A percentile compares a stretch with the other conserved stretches of the same genome.
Evolutionary conservation across 2,329 filamentous ascomycete genomes (phyloP).

Genomic region (Alternaria solani): DNA sequence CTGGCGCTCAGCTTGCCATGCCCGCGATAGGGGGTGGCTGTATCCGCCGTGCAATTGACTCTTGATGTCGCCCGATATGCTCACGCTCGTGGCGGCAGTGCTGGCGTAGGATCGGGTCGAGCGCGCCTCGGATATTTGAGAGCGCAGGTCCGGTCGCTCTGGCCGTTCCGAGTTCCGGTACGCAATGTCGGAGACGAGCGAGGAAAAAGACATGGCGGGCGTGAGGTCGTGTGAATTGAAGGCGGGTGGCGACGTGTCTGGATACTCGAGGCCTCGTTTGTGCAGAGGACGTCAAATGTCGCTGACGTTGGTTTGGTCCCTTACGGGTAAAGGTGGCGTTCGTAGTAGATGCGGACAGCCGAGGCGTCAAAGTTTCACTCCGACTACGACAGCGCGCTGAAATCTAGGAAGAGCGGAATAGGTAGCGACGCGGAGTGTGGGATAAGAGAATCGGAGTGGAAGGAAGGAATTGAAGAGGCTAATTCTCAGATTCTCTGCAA

Average conservation of each 20-base stretch:
- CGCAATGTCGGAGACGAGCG: constrained; percentile 61
- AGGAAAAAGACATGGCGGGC: constrained; percentile 60
- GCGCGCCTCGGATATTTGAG: constrained; percentile 56
- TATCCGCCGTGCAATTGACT: constrained; percentile 63
- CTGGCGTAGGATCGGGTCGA: constrained; percentile 60
- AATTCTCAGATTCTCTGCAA: not conserved
- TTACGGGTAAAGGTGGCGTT: constrained; percentile 17
- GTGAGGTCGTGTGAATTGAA: not conserved
- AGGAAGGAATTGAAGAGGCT: not conserved
- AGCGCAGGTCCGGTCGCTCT: constrained; percentile 53
- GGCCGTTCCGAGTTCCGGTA: constrained; percentile 54
- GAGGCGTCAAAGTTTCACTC: constrained; percentile 16
- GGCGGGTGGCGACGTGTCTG: not conserved
- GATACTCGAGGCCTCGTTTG: not conserved
- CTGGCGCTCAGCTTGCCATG: constrained; percentile 63
- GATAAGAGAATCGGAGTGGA: not conserved
- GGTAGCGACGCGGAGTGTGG: too few species aligned
- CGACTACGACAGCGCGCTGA: not conserved
- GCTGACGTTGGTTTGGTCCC: constrained; percentile 5
- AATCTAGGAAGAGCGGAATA: not conserved
- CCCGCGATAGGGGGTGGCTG: constrained; percentile 59
- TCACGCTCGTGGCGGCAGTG: constrained; percentile 62
- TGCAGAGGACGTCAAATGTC: not conserved
- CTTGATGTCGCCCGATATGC: constrained; percentile 61
- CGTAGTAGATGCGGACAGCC: constrained; percentile 14